Percentiles rank a stretch among this genome's conserved stretches.
Evolutionary conservation across 1,284 basidiomycete genomes (phyloP).

Genomic region (Rhodotorula sp.): DNA sequence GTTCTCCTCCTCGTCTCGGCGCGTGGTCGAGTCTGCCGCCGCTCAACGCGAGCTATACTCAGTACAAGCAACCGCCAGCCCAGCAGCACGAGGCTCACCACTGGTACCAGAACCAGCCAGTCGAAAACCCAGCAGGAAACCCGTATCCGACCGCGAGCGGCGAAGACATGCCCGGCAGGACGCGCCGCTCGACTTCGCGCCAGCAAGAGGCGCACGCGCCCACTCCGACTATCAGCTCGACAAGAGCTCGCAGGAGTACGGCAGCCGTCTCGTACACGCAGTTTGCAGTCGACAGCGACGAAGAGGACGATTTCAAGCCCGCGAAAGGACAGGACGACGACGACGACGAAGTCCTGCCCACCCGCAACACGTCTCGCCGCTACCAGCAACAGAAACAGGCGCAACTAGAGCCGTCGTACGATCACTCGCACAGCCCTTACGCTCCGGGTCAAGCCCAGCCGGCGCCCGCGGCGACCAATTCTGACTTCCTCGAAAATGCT

Average conservation of each 20-base stretch:
- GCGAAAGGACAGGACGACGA: constrained; percentile 54
- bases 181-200: constrained; percentile 1
- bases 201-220: background rate
- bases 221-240: background rate
- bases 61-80: background rate
- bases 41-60: background rate
- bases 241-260: background rate
- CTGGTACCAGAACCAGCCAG: background rate
- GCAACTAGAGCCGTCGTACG: background rate
- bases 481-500: background rate
- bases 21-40: background rate
- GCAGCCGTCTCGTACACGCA: background rate
- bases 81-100: background rate
- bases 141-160: background rate
- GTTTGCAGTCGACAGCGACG: background rate
- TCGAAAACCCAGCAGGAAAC: background rate
- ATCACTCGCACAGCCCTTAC: background rate
- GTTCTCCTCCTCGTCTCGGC: background rate
- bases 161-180: constrained; percentile 1
- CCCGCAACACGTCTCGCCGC: constrained; percentile 2
- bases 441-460: background rate
- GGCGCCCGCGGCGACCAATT: background rate
- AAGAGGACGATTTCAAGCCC: constrained; percentile 49
- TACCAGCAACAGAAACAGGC: background rate
- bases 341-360: constrained; percentile 1